A percentile compares a stretch with the other conserved stretches of the same genome.
Conservation (phyloP, 805 yeast genomes). For the Hagleromyces aurorensis region DNA sequence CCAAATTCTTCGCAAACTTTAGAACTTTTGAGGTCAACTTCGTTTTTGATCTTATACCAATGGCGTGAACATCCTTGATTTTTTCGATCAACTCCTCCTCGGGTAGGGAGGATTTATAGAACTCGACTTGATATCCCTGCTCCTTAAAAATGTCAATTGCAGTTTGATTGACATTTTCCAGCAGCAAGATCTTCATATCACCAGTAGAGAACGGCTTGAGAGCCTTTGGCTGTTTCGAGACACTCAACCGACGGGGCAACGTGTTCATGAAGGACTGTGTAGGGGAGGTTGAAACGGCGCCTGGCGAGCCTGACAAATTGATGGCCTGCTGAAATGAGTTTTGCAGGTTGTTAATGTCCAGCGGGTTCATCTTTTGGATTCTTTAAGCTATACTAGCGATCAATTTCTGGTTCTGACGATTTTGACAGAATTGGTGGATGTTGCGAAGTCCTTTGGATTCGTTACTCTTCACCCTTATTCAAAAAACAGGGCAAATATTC, state of each 20-base stretch:
- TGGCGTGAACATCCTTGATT: conserved; percentile 88
- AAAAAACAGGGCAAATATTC: too few species aligned
- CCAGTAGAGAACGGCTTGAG: conserved; percentile 94
- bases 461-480: too few species aligned
- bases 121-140: conserved; percentile 97
- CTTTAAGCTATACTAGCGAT: too few species aligned
- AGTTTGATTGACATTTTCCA: conserved; percentile 90
- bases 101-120: conserved; percentile 77
- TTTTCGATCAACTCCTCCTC: conserved; percentile 94
- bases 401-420: too few species aligned
- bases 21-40: conserved; percentile 73
- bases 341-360: conserved; percentile 51
- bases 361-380: conserved; percentile 57
- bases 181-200: conserved; percentile 81
- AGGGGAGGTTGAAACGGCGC: conserved; percentile 78
- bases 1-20: conserved; percentile 80
- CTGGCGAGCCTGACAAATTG: conserved; percentile 45
- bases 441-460: too few species aligned
- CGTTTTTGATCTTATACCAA: conserved; percentile 97
- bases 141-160: conserved; percentile 77
- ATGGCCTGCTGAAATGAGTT: conserved; percentile 49
- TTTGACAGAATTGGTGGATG: too few species aligned
- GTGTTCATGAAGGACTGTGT: conserved; percentile 58
- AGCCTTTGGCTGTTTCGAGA: conserved; percentile 49
- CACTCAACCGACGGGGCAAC: conserved; percentile 38